Percentiles rank a stretch among this genome's conserved stretches.
Evolutionary conservation across 192 early-diverging fungal genomes (phyloP).

Genomic region (Lunasporangiospora selenospora): DNA sequence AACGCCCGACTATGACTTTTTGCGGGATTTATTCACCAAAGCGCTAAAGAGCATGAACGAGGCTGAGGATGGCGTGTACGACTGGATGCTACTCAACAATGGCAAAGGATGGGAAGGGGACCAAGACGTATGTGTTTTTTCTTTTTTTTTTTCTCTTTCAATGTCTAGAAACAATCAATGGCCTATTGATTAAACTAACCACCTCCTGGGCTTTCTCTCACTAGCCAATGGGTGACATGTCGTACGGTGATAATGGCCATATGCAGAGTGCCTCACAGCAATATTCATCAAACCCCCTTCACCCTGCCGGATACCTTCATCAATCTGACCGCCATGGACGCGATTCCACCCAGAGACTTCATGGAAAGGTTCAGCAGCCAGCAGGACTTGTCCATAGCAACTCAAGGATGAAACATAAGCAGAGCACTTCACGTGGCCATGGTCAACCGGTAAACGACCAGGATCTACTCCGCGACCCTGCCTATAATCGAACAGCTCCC

Average conservation of each 20-base stretch:
- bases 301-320: background rate
- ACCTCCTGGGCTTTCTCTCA: background rate
- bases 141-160: background rate
- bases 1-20: conserved; percentile 94
- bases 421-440: too few species aligned
- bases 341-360: background rate
- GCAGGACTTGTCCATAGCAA: too few species aligned
- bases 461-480: too few species aligned
- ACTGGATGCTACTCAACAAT: conserved; percentile 82
- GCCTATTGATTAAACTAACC: too few species aligned
- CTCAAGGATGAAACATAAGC: too few species aligned
- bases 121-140: conserved; percentile 19
- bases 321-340: background rate
- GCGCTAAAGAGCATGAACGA: conserved; percentile 73
- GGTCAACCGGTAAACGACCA: too few species aligned
- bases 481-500: too few species aligned
- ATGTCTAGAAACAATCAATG: too few species aligned
- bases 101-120: conserved; percentile 59
- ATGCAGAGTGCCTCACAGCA: conserved; percentile 6
- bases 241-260: conserved; percentile 2
- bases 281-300: conserved; percentile 14
- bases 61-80: conserved; percentile 90
- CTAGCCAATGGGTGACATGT: background rate
- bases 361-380: conserved; percentile 2
- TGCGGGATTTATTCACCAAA: conserved; percentile 84